Percentiles rank a stretch among this genome's conserved stretches.
Conservation (phyloP, 345 rosid genomes). For the Eucalyptus leucophloia region DNA sequence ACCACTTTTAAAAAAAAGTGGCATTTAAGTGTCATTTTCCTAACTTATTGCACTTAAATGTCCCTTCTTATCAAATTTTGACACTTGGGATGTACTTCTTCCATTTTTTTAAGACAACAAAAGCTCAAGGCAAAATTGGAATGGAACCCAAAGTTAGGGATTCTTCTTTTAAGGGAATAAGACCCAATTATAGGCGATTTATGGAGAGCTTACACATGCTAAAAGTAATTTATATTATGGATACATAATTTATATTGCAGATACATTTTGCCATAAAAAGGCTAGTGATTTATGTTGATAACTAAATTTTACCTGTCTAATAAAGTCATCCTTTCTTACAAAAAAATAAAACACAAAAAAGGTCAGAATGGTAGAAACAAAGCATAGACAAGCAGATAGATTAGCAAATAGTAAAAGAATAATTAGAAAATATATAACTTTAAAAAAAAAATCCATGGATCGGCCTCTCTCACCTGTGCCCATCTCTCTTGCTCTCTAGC, state of each 20-base stretch:
- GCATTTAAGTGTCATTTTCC: too few relatives aligned
- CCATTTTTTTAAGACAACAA: too few relatives aligned
- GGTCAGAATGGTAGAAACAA: neutral
- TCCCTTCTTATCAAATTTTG: too few relatives aligned
- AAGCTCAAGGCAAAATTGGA: neutral
- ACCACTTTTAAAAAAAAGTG: too few relatives aligned
- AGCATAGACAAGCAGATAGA: neutral
- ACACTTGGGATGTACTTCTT: too few relatives aligned
- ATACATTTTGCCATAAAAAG: neutral
- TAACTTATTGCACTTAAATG: too few relatives aligned
- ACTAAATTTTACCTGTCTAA: neutral
- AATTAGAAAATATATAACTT: too few relatives aligned
- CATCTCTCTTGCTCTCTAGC: neutral
- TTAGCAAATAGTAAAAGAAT: neutral
- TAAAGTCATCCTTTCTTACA: neutral
- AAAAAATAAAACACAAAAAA: too few relatives aligned
- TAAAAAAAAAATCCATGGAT: neutral
- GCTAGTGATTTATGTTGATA: neutral
- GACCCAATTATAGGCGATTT: neutral
- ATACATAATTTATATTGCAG: neutral
- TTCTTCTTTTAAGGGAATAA: neutral
- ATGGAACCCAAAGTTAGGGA: neutral
- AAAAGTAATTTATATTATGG: neutral
- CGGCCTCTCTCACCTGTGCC: neutral
- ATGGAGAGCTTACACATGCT: fast-evolving